A percentile compares a stretch with the other conserved stretches of the same genome.
phyloP scores from a whole-genome alignment of 495 filamentous ascomycete genomes.

The Penicillium maclennaniae region DNA sequence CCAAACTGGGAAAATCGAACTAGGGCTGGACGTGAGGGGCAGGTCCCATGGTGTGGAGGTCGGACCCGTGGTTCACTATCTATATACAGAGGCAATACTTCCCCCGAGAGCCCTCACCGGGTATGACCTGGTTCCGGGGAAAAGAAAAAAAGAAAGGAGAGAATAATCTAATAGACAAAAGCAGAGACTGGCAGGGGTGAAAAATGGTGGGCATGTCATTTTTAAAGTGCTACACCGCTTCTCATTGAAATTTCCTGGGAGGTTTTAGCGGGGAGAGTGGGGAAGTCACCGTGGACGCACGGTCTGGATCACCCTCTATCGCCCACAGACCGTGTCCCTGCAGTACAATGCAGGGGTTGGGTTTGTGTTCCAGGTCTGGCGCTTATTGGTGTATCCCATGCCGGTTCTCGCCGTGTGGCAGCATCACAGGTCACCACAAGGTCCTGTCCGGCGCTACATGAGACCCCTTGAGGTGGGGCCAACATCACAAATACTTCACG shows the following conservation, averaged over 20 bases:
- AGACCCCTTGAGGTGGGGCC: background rate
- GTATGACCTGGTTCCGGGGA: background rate
- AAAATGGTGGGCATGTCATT: background rate
- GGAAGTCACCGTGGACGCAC: conserved; percentile 1
- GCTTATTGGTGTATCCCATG: conserved; percentile 1
- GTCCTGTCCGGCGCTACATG: background rate
- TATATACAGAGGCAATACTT: background rate
- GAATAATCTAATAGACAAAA: background rate
- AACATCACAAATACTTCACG: background rate
- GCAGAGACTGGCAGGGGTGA: background rate
- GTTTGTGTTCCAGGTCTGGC: background rate
- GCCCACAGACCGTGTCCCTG: background rate
- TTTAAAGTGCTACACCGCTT: conserved; percentile 6
- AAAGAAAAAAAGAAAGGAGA: background rate
- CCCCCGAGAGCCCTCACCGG: background rate
- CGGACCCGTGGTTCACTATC: background rate
- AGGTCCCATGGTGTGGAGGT: conserved; percentile 1
- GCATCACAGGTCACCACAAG: background rate
- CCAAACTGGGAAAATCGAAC: background rate
- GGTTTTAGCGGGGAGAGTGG: conserved; percentile 6
- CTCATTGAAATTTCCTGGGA: background rate
- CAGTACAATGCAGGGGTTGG: conserved; percentile 7
- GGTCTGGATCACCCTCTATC: conserved; percentile 3
- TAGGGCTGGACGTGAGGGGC: background rate
- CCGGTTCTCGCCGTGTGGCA: background rate